Evolutionary conservation across 768 basidiomycete genomes (phyloP).

Genomic region (Auricularia auricula-judae): DNA sequence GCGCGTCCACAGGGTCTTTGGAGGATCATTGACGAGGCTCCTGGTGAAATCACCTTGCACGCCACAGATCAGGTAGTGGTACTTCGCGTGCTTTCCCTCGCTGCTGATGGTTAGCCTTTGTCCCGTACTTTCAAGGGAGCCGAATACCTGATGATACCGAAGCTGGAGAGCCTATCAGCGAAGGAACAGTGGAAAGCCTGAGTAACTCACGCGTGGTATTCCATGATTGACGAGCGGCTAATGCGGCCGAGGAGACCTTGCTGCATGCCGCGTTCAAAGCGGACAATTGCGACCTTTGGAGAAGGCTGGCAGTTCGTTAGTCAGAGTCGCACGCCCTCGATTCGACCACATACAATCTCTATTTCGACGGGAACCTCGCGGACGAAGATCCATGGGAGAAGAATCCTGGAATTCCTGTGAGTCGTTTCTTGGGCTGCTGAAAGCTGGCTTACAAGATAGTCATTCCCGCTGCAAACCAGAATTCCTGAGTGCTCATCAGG

Average conservation of each 20-base stretch:
- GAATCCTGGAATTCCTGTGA: constrained; percentile 32
- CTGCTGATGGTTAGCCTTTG: constrained; percentile 22
- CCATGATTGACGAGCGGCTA: constrained; percentile 62
- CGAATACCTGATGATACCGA: constrained; percentile 5
- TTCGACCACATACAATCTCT: constrained; percentile 44
- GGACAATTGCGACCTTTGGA: constrained; percentile 65
- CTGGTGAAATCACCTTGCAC: constrained; percentile 76
- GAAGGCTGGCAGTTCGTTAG: constrained; percentile 42
- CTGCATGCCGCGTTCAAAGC: constrained; percentile 76
- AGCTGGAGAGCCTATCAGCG: not conserved
- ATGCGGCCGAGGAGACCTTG: constrained; percentile 68
- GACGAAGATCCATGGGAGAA: constrained; percentile 66
- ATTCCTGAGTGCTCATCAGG: constrained; percentile 57
- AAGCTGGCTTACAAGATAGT: constrained; percentile 47
- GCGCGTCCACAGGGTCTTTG: constrained; percentile 65
- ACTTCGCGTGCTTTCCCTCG: constrained; percentile 59
- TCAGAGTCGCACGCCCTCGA: not conserved
- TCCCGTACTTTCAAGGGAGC: not conserved
- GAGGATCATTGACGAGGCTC: constrained; percentile 57
- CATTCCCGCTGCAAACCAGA: constrained; percentile 69
- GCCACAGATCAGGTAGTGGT: constrained; percentile 74
- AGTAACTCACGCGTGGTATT: constrained; percentile 75
- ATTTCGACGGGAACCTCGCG: constrained; percentile 64
- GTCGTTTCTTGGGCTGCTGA: not conserved
- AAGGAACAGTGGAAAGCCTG: not conserved